Evolutionary conservation across 139 green algal genomes (phyloP).

Genomic region (Ulvella scutata): DNA sequence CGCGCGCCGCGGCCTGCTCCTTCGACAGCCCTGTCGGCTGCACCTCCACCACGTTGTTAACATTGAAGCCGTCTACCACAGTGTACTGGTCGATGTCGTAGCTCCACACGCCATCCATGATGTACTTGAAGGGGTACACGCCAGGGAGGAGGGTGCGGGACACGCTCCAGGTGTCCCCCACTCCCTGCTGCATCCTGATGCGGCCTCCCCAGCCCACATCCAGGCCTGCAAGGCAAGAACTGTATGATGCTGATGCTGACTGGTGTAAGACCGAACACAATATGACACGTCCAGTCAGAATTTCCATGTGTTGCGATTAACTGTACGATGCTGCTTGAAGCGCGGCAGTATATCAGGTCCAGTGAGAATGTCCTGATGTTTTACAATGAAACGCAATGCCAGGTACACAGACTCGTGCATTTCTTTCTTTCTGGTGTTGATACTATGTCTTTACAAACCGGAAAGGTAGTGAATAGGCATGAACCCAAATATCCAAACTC

Average conservation of each 20-base stretch:
- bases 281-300: neutral
- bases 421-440: neutral
- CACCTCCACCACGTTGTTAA: constrained; percentile 62
- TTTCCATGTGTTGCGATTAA: neutral
- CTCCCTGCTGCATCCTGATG: constrained; percentile 31
- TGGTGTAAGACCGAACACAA: too few relatives aligned
- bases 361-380: too few relatives aligned
- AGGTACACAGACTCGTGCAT: too few relatives aligned
- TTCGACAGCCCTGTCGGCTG: neutral
- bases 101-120: constrained; percentile 80
- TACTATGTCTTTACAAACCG: too few relatives aligned
- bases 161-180: constrained; percentile 5
- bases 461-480: too few relatives aligned
- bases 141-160: constrained; percentile 24
- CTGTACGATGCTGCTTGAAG: neutral
- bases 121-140: constrained; percentile 79
- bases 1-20: neutral
- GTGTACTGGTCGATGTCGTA: constrained; percentile 57
- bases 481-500: too few relatives aligned
- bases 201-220: constrained; percentile 83
- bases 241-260: too few relatives aligned
- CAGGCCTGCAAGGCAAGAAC: constrained; percentile 61
- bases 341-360: too few relatives aligned
- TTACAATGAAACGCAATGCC: too few relatives aligned
- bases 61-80: constrained; percentile 45